A percentile compares a stretch with the other conserved stretches of the same genome.
These are phyloP conservation scores for Penicillium brasilianum DNA, from an alignment of 2,329 filamentous ascomycete genomes.

Conservation along the genomic window DNA sequence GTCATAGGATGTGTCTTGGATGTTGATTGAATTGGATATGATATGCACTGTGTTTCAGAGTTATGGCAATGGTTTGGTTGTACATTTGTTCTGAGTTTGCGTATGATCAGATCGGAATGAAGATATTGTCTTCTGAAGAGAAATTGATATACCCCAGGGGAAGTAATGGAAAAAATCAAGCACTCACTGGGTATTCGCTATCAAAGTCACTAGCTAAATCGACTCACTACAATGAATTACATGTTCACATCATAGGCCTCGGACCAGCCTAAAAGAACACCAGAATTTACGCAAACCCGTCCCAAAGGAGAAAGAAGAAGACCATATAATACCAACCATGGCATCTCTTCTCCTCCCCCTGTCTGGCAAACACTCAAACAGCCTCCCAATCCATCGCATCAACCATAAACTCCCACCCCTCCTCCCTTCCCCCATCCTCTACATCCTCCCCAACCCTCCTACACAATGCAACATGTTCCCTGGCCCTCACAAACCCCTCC, in stretches of 20 bases:
- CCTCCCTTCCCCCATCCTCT: conserved; percentile 42
- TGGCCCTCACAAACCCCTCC: conserved; percentile 60
- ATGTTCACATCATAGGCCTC: background rate
- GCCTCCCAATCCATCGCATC: conserved; percentile 66
- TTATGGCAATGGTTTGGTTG: background rate
- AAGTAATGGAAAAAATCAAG: background rate
- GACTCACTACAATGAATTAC: background rate
- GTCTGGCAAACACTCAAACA: conserved; percentile 25
- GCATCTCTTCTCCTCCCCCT: background rate
- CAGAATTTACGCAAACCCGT: background rate
- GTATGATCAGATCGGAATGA: conserved; percentile 22
- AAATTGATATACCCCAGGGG: background rate
- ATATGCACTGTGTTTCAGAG: background rate
- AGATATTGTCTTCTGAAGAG: conserved; percentile 14
- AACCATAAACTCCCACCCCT: conserved; percentile 63
- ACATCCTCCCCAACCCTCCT: conserved; percentile 25
- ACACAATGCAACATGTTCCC: conserved; percentile 48
- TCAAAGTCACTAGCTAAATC: background rate
- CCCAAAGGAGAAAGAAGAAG: background rate
- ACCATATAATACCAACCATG: conserved; percentile 17
- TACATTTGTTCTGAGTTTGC: conserved; percentile 25
- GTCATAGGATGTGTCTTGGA: conserved; percentile 9
- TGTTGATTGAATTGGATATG: conserved; percentile 13
- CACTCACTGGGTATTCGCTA: background rate
- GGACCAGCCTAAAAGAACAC: background rate